A percentile compares a stretch with the other conserved stretches of the same genome.
These are phyloP conservation scores for Coffea canephora DNA, from an alignment of 257 asterid genomes.

Conservation along the genomic window DNA sequence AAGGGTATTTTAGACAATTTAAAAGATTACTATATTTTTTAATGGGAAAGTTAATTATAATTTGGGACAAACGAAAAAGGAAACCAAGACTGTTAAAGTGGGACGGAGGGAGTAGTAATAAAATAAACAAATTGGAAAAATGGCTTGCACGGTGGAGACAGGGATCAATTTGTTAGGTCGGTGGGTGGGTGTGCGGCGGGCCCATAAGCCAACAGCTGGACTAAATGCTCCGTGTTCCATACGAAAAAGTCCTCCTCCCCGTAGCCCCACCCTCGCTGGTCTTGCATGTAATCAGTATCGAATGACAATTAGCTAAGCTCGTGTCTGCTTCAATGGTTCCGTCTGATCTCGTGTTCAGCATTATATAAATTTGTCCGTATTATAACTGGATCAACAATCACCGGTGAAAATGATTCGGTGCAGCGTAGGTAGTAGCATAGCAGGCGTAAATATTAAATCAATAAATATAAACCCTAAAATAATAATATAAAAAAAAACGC, in stretches of 20 bases:
- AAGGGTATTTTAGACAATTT: too few relatives aligned
- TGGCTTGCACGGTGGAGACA: background rate
- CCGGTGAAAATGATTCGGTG: too few relatives aligned
- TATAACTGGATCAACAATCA: too few relatives aligned
- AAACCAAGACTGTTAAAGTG: too few relatives aligned
- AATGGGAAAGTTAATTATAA: too few relatives aligned
- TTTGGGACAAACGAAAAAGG: too few relatives aligned
- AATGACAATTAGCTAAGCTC: background rate
- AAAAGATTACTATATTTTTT: too few relatives aligned
- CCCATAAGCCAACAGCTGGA: slow-evolving; percentile 3
- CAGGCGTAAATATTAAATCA: too few relatives aligned
- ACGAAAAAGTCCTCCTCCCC: background rate
- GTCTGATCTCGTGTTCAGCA: background rate
- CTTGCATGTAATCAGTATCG: background rate
- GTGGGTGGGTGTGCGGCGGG: background rate
- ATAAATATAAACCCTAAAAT: too few relatives aligned
- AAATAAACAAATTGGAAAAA: background rate
- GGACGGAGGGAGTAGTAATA: too few relatives aligned
- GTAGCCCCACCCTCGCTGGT: background rate
- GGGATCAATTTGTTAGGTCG: background rate
- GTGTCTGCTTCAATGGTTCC: background rate
- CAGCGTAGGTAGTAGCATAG: too few relatives aligned
- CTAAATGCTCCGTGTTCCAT: slow-evolving; percentile 9
- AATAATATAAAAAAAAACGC: too few relatives aligned
- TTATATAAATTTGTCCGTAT: background rate